Evolutionary conservation across 768 basidiomycete genomes (phyloP), one percentile per base, ranked within the genome.

Genomic region (Cubamyces sp.): DNA sequence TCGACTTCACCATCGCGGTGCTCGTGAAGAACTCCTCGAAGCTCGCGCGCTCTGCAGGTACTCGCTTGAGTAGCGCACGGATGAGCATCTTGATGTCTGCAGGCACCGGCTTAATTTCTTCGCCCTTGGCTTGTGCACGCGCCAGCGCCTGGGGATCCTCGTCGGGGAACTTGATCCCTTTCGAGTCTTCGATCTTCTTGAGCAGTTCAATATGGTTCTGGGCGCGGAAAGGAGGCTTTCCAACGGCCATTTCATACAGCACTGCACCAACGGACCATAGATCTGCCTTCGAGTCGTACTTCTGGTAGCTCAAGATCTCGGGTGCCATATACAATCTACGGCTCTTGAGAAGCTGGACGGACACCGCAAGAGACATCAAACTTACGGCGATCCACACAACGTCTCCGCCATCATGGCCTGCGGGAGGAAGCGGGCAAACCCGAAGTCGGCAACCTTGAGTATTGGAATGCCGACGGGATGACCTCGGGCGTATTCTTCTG

Each of bases 181-280:
- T 92, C n/a, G 92, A 87, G 43, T 84, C 82, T 72, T 97, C 96
- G 60, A 98, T 98, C 83, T 85, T 91, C 79, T 92, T 92, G 46
- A 97, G 77, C 9, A 99, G 83, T 69, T 98, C 97, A 69, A 98
- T 91, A 73, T 98, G 96, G 71, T 98, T 99, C 74, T 88, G 86
- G 0, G 97, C 97, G 16, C 96, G 88, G 75, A 96, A 99, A 0
- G 97, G 97, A 1, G 97, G 92, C 68, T 87, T 88, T 3, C 96
- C 97, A 34, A 94, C 91, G 18, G 87, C 82, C 90, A 97, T 98
- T 75, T 99, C 97, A 76, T 88, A 99, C 2, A 98, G 78, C 23
- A 99, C 96, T 0, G 97, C 94, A 5, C 97, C 97, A 49, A 98
- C 95, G 30, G 94, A 96, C 97, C 97, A 99, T 1, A 99, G 81